Conservation (phyloP, 2,329 filamentous ascomycete genomes). For the Alternaria brassicae region DNA sequence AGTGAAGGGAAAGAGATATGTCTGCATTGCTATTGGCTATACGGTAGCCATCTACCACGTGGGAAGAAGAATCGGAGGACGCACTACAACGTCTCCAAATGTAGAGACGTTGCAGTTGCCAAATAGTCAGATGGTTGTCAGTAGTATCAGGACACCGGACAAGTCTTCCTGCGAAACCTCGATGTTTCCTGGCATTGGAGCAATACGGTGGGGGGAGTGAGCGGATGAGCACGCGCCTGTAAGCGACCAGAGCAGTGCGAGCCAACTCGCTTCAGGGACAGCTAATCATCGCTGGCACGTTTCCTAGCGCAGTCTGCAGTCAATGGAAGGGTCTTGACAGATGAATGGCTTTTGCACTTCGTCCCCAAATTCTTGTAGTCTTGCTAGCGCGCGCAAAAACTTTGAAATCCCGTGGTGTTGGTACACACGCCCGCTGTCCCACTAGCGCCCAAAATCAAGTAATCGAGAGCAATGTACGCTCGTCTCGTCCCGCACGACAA, state of each 20-base stretch:
- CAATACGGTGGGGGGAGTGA: background rate
- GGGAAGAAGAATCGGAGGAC: background rate
- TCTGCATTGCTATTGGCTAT: background rate
- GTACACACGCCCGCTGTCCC: constrained; percentile 9
- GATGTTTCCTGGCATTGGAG: background rate
- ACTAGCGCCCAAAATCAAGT: constrained; percentile 9
- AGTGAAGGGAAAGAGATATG: background rate
- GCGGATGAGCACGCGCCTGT: background rate
- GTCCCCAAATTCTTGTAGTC: background rate
- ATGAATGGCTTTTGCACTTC: background rate
- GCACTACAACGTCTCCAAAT: background rate
- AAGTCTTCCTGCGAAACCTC: background rate
- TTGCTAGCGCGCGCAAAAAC: constrained; percentile 2
- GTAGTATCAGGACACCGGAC: background rate
- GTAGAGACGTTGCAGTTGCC: background rate
- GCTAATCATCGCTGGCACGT: background rate
- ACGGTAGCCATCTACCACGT: background rate
- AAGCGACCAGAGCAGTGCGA: background rate
- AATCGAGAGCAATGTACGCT: background rate
- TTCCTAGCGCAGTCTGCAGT: background rate
- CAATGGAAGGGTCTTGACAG: background rate
- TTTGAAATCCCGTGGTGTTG: constrained; percentile 1
- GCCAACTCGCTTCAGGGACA: background rate
- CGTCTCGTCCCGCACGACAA: background rate
- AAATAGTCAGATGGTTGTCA: background rate